Base-by-base conservation (phyloP, 768 basidiomycete species). In the Termitomyces sp. region DNA sequence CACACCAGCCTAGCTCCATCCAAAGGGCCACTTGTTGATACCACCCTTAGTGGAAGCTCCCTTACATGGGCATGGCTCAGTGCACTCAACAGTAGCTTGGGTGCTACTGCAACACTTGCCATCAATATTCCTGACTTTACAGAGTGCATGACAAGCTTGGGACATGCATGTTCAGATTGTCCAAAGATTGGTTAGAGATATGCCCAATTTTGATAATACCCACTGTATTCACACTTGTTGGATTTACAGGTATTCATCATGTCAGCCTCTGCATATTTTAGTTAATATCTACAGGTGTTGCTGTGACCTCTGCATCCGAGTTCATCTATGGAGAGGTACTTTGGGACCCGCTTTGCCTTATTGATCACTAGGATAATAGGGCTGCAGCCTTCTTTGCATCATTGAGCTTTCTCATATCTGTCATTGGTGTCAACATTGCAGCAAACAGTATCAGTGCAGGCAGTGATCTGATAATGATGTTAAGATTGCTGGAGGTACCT, bases 51-150 rank as follows among this genome's bases (percentile, higher is more conserved):
- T 18, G 90, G 85, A 2, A 75, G 78, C 60, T 70, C 74, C 22
- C 73, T 85, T 50, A 78, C 80, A 20, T 92, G 90, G 87, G 88
- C 82, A 3, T 94, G 89, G 89, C 72, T 96, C 49, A 78, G 78
- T 53, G 83, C 86, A 0, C 65, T 96, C 58, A 94, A 92, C 66
- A 84, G 86, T 54, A 86, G 87, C 2, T 72, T 94, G 20, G 90
- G 90, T 0, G 81, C 83, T 60, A 94, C 86, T 69, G 73, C 85
- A 4, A 89, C 87, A 8, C 72, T 90, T 13, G 79, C 86, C 0
- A 85, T 90, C 61, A 92, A 92, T 65, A 91, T 92, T 58, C 87
- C 92, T 1, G 93, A 95, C 70, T 92, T 95, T 66, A 92, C 92
- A 40, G 69, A 72, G 56, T 43, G 69, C n/a, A n/a, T 60, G 12